Evolutionary conservation across 83 land plant genomes (phyloP).

Genomic region (Picea engelmannii): DNA sequence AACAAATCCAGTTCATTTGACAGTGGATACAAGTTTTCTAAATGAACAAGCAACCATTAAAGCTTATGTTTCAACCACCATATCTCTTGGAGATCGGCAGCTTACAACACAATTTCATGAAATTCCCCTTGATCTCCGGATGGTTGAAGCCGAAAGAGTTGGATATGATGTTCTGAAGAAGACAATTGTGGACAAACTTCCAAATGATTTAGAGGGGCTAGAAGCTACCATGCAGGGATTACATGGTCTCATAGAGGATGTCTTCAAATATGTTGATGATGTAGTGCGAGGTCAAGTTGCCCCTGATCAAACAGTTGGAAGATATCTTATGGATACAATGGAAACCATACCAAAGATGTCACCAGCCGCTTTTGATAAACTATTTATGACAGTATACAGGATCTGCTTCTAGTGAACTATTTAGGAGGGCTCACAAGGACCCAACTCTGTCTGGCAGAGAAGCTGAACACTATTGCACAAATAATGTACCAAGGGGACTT

Average conservation of each 20-base stretch:
- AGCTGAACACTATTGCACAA: slow-evolving; percentile 98
- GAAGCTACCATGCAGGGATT: slow-evolving; percentile 83
- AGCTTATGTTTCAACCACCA: slow-evolving; percentile 73
- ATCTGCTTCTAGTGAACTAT: slow-evolving; percentile 46
- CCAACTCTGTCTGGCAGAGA: slow-evolving; percentile 82
- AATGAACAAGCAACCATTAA: slow-evolving; percentile 74
- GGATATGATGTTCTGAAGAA: slow-evolving; percentile 93
- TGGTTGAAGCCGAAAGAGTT: slow-evolving; percentile 70
- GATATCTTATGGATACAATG: slow-evolving; percentile 78
- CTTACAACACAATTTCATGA: slow-evolving; percentile 97
- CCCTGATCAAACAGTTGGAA: slow-evolving; percentile 81
- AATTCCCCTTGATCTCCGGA: slow-evolving; percentile 85
- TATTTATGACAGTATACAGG: slow-evolving; percentile 97
- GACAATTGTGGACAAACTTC: slow-evolving; percentile 87
- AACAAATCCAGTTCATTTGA: slow-evolving; percentile 77
- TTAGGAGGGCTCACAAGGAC: too few relatives aligned
- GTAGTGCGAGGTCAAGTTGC: slow-evolving; percentile 79
- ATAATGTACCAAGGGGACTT: slow-evolving; percentile 12
- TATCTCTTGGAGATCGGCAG: slow-evolving; percentile 88
- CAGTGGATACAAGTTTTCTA: slow-evolving; percentile 31
- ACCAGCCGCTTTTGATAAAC: slow-evolving; percentile 82
- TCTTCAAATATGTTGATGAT: slow-evolving; percentile 89
- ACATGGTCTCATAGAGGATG: slow-evolving; percentile 70
- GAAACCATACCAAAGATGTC: slow-evolving; percentile 82
- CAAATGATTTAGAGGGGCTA: slow-evolving; percentile 95